Conservation (phyloP, 2,329 filamentous ascomycete species). For the Teratosphaeriaceae sp. region DNA sequence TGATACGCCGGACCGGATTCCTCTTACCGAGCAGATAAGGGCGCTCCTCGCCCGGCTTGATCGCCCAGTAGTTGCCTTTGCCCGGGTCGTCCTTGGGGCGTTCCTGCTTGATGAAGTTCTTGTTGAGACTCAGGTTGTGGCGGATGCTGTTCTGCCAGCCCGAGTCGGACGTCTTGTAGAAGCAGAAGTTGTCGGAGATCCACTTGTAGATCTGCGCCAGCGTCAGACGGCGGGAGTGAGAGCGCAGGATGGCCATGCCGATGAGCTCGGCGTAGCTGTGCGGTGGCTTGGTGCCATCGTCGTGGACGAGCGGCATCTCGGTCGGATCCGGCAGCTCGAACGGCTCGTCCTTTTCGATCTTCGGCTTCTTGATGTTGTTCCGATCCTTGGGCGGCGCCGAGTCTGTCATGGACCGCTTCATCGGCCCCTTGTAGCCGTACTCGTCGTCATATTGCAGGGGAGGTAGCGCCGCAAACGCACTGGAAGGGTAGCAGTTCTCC, state of each 20-base stretch:
- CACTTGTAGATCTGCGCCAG: constrained; percentile 97
- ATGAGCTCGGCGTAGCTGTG: constrained; percentile 95
- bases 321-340: constrained; percentile 59
- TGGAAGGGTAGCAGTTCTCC: constrained; percentile 12
- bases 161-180: constrained; percentile 75
- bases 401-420: constrained; percentile 62
- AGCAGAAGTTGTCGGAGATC: constrained; percentile 92
- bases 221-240: constrained; percentile 75
- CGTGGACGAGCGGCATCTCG: constrained; percentile 73
- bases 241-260: constrained; percentile 90
- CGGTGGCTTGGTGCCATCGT: constrained; percentile 81
- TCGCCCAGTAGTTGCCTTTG: constrained; percentile 96
- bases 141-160: constrained; percentile 99
- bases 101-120: constrained; percentile 92
- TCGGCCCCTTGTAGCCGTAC: constrained; percentile 36
- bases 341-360: constrained; percentile 45
- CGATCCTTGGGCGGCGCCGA: constrained; percentile 62
- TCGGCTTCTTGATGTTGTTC: constrained; percentile 56
- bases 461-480: constrained; percentile 35
- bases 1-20: constrained; percentile 47
- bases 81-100: constrained; percentile 94
- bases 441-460: constrained; percentile 35
- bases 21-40: constrained; percentile 84
- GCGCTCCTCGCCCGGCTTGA: constrained; percentile 80
- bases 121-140: constrained; percentile 94